Percentiles rank a stretch among this genome's conserved stretches.
Conservation (phyloP, 495 filamentous ascomycete genomes). For the Alectoria sarmentosa region DNA sequence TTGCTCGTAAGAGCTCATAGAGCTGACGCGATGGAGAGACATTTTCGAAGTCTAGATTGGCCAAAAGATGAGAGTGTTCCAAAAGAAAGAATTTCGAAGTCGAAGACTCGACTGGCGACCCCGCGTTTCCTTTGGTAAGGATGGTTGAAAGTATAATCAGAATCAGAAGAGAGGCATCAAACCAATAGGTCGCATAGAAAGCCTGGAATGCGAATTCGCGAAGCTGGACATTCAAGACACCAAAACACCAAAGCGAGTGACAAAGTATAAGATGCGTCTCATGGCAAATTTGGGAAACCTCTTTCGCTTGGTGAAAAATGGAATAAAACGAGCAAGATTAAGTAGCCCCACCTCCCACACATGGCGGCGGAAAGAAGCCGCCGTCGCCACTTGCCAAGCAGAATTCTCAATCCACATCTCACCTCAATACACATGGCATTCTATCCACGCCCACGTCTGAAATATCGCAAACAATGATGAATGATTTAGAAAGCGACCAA, state of each 20-base stretch:
- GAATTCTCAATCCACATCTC: no score
- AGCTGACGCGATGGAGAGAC: slow-evolving; percentile 28
- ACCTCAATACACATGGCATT: background rate
- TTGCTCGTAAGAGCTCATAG: slow-evolving; percentile 29
- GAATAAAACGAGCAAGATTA: background rate
- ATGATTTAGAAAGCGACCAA: background rate
- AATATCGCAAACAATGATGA: background rate
- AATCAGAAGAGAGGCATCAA: background rate
- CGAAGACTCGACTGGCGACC: background rate
- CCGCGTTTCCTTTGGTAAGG: background rate
- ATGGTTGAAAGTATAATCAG: background rate
- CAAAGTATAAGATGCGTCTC: background rate
- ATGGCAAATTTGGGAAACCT: background rate
- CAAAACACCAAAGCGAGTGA: background rate
- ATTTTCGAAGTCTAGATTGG: slow-evolving; percentile 12
- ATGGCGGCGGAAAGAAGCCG: background rate
- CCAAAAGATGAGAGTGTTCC: background rate
- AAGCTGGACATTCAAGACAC: background rate
- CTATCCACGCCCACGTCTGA: background rate
- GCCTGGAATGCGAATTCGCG: background rate
- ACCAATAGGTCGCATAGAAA: background rate
- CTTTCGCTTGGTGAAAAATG: background rate
- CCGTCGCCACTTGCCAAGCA: background rate
- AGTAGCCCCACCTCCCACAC: background rate
- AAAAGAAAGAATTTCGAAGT: background rate